Percentiles rank a stretch among this genome's conserved stretches.
These are phyloP conservation scores for Benincasa hispida DNA, from an alignment of 306 rosid species.

Conservation along the genomic window DNA sequence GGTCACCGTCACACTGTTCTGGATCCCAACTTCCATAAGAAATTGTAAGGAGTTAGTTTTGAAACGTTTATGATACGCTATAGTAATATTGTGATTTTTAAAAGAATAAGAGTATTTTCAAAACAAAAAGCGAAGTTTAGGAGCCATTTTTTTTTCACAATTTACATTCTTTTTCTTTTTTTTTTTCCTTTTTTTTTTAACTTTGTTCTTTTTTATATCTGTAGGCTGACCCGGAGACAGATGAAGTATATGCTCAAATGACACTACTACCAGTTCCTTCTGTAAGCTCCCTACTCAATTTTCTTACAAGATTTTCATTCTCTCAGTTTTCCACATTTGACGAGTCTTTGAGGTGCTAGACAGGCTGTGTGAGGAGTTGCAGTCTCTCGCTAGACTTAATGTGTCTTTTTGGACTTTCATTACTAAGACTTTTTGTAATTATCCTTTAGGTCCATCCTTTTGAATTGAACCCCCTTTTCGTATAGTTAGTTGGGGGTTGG, in stretches of 20 bases:
- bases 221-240: constrained; percentile 94
- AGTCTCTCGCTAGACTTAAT: neutral
- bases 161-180: no score
- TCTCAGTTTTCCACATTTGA: neutral
- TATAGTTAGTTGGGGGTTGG: neutral
- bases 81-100: no score
- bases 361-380: neutral
- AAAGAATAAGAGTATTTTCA: no score
- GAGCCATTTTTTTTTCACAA: no score
- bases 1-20: neutral
- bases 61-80: no score
- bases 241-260: constrained; percentile 93
- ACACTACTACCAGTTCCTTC: constrained; percentile 75
- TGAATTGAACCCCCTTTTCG: neutral
- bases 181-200: neutral
- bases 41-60: no score
- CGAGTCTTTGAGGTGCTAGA: neutral
- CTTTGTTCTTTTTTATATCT: neutral
- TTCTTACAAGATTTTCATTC: neutral
- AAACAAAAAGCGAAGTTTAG: no score
- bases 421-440: neutral
- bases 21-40: neutral
- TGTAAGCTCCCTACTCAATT: constrained; percentile 26
- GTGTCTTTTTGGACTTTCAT: neutral
- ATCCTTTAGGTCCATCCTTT: neutral